Evolutionary conservation across 1,284 basidiomycete genomes (phyloP), one percentile per base, ranked within the genome.

Genomic region (Heterobasidion annosum): DNA sequence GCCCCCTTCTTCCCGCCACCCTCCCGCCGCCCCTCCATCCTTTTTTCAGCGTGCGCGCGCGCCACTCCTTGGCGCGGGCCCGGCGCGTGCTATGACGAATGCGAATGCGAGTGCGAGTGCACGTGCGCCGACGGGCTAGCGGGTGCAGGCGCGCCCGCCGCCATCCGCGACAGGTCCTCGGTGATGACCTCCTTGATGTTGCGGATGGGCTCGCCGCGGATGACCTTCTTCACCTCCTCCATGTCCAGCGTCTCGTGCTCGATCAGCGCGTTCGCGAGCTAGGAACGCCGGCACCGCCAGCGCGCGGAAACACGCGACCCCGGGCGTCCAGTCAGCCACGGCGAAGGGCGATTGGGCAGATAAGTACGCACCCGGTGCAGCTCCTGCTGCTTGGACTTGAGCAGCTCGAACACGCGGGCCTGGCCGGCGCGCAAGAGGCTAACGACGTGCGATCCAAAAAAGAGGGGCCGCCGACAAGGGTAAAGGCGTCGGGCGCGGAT

Each of bases 211-310:
- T 93, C 84, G 40, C 92, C 92, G 56, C 78, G 82, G 65, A 95
- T 81, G n/a, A 93, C 88, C 70, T 82, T 84, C 65, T 77, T 74
- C 18, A 97, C 94, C 69, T 98, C 93, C 18, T 90, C 85, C 44
- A 82, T 76, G 60, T 85, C 84, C 58, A 98, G 73, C n/a, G 94
- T 97, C 75, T 98, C 94, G 70, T 96, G 88, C 67, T 96, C 92
- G 16, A 97, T 83, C 56, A 98, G 74, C 4, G 95, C 94, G 54
- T 81, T 77, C 3, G 94, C 94, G 50, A 97, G 80, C 88, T 93
- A 59, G 42, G 46, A 25, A 37, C 43, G 54, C 54, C 57, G 40
- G 48, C 55, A 53, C 56, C 60, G 44, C 61, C 57, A 52, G 59
- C 50, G 34, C 49, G 34, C 25, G 5, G 3, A 25, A 5, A 4